Base-by-base conservation (phyloP, 805 yeast species). In the Hanseniaspora clermontiae region DNA sequence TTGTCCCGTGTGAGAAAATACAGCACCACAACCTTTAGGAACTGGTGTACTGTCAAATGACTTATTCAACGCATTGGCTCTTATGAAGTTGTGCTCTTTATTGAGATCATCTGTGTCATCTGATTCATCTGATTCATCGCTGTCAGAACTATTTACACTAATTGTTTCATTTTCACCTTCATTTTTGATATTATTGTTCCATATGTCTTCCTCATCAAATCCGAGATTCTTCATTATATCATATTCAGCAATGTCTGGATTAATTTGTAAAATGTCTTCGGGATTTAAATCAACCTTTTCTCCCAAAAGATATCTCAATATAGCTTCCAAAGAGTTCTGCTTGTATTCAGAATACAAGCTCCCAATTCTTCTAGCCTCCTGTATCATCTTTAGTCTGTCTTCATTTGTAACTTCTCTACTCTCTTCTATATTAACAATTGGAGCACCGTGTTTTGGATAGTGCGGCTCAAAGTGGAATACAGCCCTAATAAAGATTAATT, bases 11-110 rank as follows among this genome's bases (percentile, higher is more conserved):
- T 80, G 76, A 0, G 95, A 76, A 96, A 96, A 90, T 1, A 80
- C 73, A 0, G 95, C 96, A 10, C 96, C 96, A 71, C 96, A 90
- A 10, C 89, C 93, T 64, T 87, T 89, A 0, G 97, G 96, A 14
- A 90, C 77, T 0, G 97, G 97, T 0, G 95, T 87, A 43, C 87
- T 82, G 64, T 87, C 95, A 63, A 81, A 77, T 4, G 74, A 63
- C 1, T 63, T 55, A 42, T 62, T 61, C 10, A 62, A 56, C 17
- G 57, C 58, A 37, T 59, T 58, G 6, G 40, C 47, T 27, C 14
- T 27, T 17, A 32, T 20, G 14, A 27, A 38, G 6, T 39, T 65
- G 11, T 61, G 61, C 17, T 60, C 69, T 17, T 71, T 72, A 32
- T 63, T 66, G n/a, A 61, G 62, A 9, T 72, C 78, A 17, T 69